Conservation (phyloP, 2,329 filamentous ascomycete species). For the Ceratocystis destructans region DNA sequence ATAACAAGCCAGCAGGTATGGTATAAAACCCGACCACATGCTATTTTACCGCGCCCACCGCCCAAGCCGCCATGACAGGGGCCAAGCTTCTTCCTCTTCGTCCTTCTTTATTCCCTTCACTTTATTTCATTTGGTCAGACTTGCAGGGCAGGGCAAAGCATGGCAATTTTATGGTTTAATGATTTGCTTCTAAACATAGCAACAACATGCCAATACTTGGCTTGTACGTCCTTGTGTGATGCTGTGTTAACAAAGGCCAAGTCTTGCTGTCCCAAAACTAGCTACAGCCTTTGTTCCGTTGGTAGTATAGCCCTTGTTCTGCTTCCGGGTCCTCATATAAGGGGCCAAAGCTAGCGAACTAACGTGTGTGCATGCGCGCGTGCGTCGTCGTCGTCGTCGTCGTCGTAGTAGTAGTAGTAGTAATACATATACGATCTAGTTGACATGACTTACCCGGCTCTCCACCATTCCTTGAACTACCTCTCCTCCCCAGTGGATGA, state of each 20-base stretch:
- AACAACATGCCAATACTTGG: not conserved
- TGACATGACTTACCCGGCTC: not conserved
- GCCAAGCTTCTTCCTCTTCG: not conserved
- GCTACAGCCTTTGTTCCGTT: not conserved
- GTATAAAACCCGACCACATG: not conserved
- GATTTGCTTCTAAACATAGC: constrained; percentile 1
- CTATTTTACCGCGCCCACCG: not conserved
- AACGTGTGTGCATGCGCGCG: not conserved
- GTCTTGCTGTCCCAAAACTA: not conserved
- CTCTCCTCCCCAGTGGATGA: not conserved
- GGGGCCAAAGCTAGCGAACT: not conserved
- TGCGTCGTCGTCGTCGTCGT: no score
- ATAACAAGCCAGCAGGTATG: not conserved
- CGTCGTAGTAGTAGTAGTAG: not conserved
- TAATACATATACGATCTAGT: not conserved
- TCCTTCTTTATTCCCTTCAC: constrained; percentile 5
- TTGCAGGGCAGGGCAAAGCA: not conserved
- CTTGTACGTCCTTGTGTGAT: not conserved
- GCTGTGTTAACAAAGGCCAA: not conserved
- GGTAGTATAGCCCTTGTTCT: not conserved
- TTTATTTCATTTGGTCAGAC: not conserved
- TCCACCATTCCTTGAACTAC: not conserved
- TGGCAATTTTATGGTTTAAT: not conserved
- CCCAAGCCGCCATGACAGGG: not conserved
- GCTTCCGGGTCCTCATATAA: not conserved